Base-by-base conservation (phyloP, 768 basidiomycete species). In the Kwoniella newhampshirensis region DNA sequence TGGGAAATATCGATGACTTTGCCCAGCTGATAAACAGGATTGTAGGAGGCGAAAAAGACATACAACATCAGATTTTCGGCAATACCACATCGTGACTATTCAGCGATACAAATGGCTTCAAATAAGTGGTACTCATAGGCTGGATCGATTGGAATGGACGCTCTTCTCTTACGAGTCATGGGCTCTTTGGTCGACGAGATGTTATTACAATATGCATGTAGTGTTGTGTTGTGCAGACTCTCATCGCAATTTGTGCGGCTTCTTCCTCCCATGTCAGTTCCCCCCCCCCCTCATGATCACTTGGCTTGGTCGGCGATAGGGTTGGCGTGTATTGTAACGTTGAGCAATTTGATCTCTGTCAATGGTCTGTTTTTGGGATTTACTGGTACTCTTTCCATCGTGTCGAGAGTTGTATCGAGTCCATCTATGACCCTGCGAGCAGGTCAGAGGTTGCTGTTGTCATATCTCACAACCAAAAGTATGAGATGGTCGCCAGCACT, bases 341-440 rank as follows among this genome's bases (percentile, higher is more conserved):
- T 82, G 25, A 82, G 83, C 59, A 96, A 77, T 72, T 84, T 89
- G 76, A 99, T 88, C 67, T 96, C 91, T 41, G 80, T 82, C 28
- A 91, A 76, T 1, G 96, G 96, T 57, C 89, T 79, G 75, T 91
- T 91, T 78, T 97, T 99, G 57, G 85, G 81, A 72, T 84, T 91
- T 55, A 98, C 94, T 0, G 91, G 91, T 0, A 87, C 85, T 21
- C 86, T 84, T 75, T 98, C 96, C 84, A 97, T 91, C n/a, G 83
- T 82, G 67, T 98, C 96, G 42, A 99, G 78, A 4, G 93, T 89
- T 3, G 89, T 85, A 73, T 99, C 93, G n/a, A 83, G 83, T 18
- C 96, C 96, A 71, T 99, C 96, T 64, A 99, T 98, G n/a, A 99
- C 92, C 43, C 79, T 81, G 51, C 4, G 11, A 13, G 30, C 2